Evolutionary conservation across 202 grass and related monocot genomes (phyloP), one percentile per base, ranked within the genome.

Genomic region (Panicum hallii): DNA sequence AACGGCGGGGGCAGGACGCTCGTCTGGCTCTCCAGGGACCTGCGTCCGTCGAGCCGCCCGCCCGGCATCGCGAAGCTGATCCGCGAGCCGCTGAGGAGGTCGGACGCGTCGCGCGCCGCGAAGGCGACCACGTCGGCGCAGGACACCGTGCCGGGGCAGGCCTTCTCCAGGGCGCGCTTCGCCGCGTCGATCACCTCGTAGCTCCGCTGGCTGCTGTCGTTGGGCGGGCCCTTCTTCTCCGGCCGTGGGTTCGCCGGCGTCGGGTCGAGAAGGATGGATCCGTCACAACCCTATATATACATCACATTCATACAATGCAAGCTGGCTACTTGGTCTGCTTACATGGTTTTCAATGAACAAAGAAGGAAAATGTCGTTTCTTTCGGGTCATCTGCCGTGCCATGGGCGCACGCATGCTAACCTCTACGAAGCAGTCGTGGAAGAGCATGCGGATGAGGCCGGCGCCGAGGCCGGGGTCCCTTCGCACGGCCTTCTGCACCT

Each of bases 401-500:
- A 49, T 14, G 47, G 11, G 47, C 47, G 12, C 4, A 50, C 4
- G 54, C 17, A n/a, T 56, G 54, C 19, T 7, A 10, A 58, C 56
- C 56, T 58, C 56, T 1, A 58, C 56, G 1, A 58, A 58, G 56
- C 56, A 58, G 56, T 58, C 56, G 56, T 58, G 56, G 56, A 58
- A 56, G 19, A 56, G 54, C 54, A 56, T 56, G 19, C 56, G 56
- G 56, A 58, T 7, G 56, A 58, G 56, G 56, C 55, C 55, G 8
- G 55, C 55, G 19, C 55, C 55, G 55, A 58, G 55, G 20, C 56
- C 56, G n/a, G 56, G n/a, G 56, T 58, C 56, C n/a, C n/a, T 9
- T 3, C 9, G 20, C 8, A 82, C 20, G 7, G 63, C 79, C 67
- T 82, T 67, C 53, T 70, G 46, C 4, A 82, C 79, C 34, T 17